Conservation (phyloP, 495 filamentous ascomycete genomes). For the Darksidea phi region DNA sequence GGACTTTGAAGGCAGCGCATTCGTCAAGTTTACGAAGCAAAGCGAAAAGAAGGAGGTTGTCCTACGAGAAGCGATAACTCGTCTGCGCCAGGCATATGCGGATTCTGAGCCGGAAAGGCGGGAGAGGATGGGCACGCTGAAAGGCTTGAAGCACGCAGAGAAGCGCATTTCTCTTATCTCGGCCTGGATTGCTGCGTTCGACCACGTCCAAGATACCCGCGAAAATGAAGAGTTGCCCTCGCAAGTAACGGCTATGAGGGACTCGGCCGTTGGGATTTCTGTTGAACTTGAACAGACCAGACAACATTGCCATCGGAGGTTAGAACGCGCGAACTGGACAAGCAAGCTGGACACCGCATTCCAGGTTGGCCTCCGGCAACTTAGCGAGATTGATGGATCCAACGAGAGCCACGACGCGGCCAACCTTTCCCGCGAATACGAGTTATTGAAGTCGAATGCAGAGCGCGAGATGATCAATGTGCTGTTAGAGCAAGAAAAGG, state of each 20-base stretch:
- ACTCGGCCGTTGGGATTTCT: conserved; percentile 81
- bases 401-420: conserved; percentile 69
- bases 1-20: conserved; percentile 81
- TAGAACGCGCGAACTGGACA: conserved; percentile 82
- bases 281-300: conserved; percentile 84
- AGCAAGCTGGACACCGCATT: conserved; percentile 80
- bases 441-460: conserved; percentile 77
- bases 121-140: conserved; percentile 76
- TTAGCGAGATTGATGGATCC: conserved; percentile 68
- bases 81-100: conserved; percentile 81
- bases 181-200: conserved; percentile 91
- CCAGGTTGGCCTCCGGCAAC: conserved; percentile 75
- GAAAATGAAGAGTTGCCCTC: conserved; percentile 66
- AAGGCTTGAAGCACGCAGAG: conserved; percentile 79
- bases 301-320: conserved; percentile 80
- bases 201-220: conserved; percentile 68
- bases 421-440: conserved; percentile 75
- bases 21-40: conserved; percentile 86
- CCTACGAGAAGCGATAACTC: conserved; percentile 74
- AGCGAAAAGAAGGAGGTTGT: conserved; percentile 76
- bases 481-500: conserved; percentile 81
- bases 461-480: conserved; percentile 74
- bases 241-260: conserved; percentile 73
- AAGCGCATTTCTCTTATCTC: conserved; percentile 78
- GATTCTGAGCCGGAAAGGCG: conserved; percentile 74